phyloP scores from a whole-genome alignment of 441 rosid species.

The Heliophila coronopifolia region DNA sequence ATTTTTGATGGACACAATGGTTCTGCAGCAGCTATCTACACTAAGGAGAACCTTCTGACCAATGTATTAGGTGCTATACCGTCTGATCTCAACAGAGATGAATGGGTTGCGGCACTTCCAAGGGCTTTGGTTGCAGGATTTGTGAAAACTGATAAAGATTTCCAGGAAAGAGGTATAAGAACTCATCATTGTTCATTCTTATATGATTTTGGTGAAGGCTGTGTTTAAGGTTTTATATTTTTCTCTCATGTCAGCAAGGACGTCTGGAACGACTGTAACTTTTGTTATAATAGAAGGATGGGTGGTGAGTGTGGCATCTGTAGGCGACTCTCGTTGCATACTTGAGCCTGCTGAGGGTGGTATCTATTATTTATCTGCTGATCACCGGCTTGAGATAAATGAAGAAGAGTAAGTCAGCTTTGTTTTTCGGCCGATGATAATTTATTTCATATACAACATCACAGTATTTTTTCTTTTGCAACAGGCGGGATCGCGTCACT shows the following conservation, averaged over 20 bases:
- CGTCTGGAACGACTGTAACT: constrained; percentile 93
- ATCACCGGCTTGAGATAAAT: constrained; percentile 89
- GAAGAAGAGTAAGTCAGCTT: constrained; percentile 72
- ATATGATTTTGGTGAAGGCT: constrained; percentile 1
- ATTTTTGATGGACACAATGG: constrained; percentile 99
- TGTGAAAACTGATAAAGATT: constrained; percentile 97
- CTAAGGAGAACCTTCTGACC: constrained; percentile 81
- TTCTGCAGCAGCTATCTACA: constrained; percentile 90
- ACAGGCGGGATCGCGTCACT: constrained; percentile 84
- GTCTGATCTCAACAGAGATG: constrained; percentile 80
- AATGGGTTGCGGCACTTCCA: constrained; percentile 87
- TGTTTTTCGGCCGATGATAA: constrained; percentile 8
- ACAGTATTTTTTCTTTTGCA: constrained; percentile 4
- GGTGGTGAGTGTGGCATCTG: constrained; percentile 92
- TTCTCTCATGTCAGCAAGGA: constrained; percentile 51
- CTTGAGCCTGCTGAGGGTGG: constrained; percentile 94
- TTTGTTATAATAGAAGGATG: constrained; percentile 88
- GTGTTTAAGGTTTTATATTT: constrained; percentile 14
- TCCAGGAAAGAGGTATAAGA: constrained; percentile 72
- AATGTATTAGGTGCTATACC: constrained; percentile 81
- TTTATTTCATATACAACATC: constrained; percentile 14
- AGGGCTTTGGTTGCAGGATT: constrained; percentile 98
- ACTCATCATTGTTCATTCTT: no score
- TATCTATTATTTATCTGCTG: constrained; percentile 79
- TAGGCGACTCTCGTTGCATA: constrained; percentile 95